Percentiles rank a stretch among this genome's conserved stretches.
phyloP scores from a whole-genome alignment of 805 yeast genomes.

The Cephaloascus fragrans region DNA sequence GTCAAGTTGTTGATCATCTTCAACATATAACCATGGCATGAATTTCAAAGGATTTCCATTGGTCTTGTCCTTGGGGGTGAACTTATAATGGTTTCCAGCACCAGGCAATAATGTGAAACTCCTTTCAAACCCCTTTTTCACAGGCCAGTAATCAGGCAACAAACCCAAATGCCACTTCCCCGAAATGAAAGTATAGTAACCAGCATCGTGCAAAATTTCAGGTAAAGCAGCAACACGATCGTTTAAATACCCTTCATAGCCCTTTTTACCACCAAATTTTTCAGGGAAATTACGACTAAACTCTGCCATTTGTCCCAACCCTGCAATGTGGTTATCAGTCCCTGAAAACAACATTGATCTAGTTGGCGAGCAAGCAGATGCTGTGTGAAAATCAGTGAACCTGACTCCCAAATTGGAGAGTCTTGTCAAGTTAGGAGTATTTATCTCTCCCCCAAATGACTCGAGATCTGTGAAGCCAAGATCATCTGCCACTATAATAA shows the following conservation, averaged over 20 bases:
- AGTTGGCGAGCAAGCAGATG: conserved; percentile 58
- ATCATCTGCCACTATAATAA: conserved; percentile 52
- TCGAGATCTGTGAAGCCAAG: conserved; percentile 48
- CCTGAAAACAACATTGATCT: conserved; percentile 53
- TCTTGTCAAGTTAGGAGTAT: conserved; percentile 40
- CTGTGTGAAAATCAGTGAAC: conserved; percentile 52
- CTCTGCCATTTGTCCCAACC: conserved; percentile 50
- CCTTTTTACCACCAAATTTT: conserved; percentile 32
- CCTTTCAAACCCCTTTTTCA: conserved; percentile 38
- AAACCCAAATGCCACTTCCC: conserved; percentile 60
- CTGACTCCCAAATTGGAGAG: conserved; percentile 35
- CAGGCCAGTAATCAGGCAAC: conserved; percentile 36
- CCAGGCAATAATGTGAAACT: conserved; percentile 44
- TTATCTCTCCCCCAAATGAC: conserved; percentile 48
- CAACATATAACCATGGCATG: conserved; percentile 27
- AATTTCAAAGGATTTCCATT: conserved; percentile 19
- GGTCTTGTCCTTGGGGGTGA: conserved; percentile 21
- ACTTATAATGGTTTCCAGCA: conserved; percentile 47
- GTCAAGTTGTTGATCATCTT: conserved; percentile 25
- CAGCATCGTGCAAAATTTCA: conserved; percentile 36
- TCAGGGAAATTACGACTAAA: conserved; percentile 26
- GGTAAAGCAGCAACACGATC: conserved; percentile 43
- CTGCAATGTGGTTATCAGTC: conserved; percentile 53
- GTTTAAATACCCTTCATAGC: conserved; percentile 47
- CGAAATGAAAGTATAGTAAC: conserved; percentile 40